Percentiles rank a stretch among this genome's conserved stretches.
Evolutionary conservation across 1,284 basidiomycete genomes (phyloP).

Genomic region (Takashimella koratensis): DNA sequence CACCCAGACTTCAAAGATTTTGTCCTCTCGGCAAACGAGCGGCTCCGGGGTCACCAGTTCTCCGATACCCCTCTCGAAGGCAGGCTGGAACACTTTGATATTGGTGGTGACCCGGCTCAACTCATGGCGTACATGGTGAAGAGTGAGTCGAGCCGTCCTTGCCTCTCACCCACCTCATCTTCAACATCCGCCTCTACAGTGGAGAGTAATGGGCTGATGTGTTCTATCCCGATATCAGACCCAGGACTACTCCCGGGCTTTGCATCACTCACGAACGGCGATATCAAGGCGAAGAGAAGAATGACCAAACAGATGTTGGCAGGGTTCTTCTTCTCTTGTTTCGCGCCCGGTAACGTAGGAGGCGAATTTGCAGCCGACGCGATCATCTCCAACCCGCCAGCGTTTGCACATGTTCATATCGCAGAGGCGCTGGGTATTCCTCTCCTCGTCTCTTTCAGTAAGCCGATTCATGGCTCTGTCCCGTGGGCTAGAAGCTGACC

Average conservation of each 20-base stretch:
- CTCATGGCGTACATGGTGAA: slow-evolving; percentile 49
- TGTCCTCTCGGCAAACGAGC: slow-evolving; percentile 53
- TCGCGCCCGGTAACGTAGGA: slow-evolving; percentile 53
- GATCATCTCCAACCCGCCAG: slow-evolving; percentile 63
- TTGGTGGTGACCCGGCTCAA: slow-evolving; percentile 44
- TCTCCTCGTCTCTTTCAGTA: slow-evolving; percentile 58
- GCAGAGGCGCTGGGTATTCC: slow-evolving; percentile 64
- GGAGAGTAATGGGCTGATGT: too few species aligned
- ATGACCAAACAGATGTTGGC: slow-evolving; percentile 54
- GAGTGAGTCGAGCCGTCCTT: slow-evolving; percentile 40
- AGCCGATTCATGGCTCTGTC: slow-evolving; percentile 19
- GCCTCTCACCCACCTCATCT: not conserved
- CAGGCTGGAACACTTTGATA: slow-evolving; percentile 39
- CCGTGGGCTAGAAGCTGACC: slow-evolving; percentile 8
- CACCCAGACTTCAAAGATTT: slow-evolving; percentile 62
- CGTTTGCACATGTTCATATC: slow-evolving; percentile 62
- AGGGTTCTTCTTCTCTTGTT: slow-evolving; percentile 59
- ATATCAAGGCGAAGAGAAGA: slow-evolving; percentile 38
- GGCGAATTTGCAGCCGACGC: slow-evolving; percentile 58
- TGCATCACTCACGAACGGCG: slow-evolving; percentile 36
- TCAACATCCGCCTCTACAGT: too few species aligned
- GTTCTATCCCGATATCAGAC: slow-evolving; percentile 37
- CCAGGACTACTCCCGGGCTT: slow-evolving; percentile 41
- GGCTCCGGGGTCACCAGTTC: slow-evolving; percentile 55
- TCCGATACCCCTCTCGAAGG: slow-evolving; percentile 43